phyloP scores from a whole-genome alignment of 2,329 filamentous ascomycete genomes.

The Fusarium compactum region DNA sequence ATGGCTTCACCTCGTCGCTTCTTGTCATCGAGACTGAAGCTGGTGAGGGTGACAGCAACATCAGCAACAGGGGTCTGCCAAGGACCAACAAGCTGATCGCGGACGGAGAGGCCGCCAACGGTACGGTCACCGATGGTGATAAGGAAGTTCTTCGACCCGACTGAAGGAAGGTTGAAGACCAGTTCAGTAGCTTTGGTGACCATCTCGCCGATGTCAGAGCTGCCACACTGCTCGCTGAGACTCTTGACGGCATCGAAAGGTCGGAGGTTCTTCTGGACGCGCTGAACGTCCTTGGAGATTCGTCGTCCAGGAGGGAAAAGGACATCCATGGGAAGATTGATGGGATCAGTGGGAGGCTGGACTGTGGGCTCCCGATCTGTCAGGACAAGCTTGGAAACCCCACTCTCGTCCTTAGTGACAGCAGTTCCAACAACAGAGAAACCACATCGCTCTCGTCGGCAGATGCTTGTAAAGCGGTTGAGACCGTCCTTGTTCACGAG shows the following conservation, averaged over 20 bases:
- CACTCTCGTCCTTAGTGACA: slow-evolving; percentile 68
- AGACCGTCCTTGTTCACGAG: slow-evolving; percentile 85
- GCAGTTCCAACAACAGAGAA: slow-evolving; percentile 92
- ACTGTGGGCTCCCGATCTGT: slow-evolving; percentile 82
- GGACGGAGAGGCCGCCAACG: slow-evolving; percentile 87
- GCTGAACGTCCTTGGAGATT: slow-evolving; percentile 46
- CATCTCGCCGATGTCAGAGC: slow-evolving; percentile 54
- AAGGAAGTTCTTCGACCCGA: slow-evolving; percentile 96
- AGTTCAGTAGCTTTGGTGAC: slow-evolving; percentile 75
- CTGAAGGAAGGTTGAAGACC: slow-evolving; percentile 86
- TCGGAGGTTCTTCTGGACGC: slow-evolving; percentile 65
- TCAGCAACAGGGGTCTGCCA: slow-evolving; percentile 97
- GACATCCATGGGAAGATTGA: slow-evolving; percentile 89
- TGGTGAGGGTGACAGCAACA: slow-evolving; percentile 90
- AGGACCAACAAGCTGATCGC: slow-evolving; percentile 95
- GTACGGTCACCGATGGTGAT: slow-evolving; percentile 96
- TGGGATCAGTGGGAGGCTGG: slow-evolving; percentile 74
- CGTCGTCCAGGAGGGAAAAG: slow-evolving; percentile 78
- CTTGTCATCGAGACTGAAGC: slow-evolving; percentile 74
- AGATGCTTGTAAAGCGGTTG: slow-evolving; percentile 78
- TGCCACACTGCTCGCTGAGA: slow-evolving; percentile 73
- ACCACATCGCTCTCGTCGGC: slow-evolving; percentile 86
- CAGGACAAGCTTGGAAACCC: slow-evolving; percentile 79
- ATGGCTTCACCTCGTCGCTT: slow-evolving; percentile 92
- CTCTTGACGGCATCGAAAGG: slow-evolving; percentile 76